Evolutionary conservation across 1,284 basidiomycete genomes (phyloP).

Genomic region (Naganishia sp.): DNA sequence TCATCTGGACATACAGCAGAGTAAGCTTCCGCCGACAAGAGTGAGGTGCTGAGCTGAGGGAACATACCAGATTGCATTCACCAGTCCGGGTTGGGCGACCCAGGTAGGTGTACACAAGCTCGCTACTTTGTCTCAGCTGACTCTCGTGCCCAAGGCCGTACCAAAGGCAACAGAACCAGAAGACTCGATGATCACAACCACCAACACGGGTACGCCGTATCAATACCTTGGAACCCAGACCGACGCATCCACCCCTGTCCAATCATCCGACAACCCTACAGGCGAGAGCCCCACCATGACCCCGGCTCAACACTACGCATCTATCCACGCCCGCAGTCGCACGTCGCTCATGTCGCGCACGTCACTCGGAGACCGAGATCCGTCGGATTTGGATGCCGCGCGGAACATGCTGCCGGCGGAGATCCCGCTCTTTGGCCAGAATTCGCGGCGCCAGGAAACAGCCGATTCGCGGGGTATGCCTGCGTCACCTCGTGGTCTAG

Average conservation of each 20-base stretch:
- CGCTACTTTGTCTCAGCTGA: neutral
- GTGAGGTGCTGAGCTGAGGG: neutral
- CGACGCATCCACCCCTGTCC: neutral
- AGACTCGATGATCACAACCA: constrained; percentile 25
- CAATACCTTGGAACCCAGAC: constrained; percentile 12
- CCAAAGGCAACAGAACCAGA: constrained; percentile 45
- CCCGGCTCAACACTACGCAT: constrained; percentile 16
- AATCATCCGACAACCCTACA: neutral
- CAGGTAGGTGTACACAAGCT: constrained; percentile 59
- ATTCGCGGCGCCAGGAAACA: neutral
- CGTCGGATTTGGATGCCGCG: constrained; percentile 19
- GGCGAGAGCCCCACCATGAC: neutral
- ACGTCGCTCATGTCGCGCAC: neutral
- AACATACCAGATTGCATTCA: constrained; percentile 59
- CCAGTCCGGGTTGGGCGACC: constrained; percentile 67
- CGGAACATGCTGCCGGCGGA: constrained; percentile 32
- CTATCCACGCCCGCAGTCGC: constrained; percentile 14
- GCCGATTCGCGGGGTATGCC: neutral
- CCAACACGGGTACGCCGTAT: constrained; percentile 25
- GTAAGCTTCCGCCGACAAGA: constrained; percentile 50
- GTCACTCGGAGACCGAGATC: constrained; percentile 1
- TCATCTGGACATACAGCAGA: constrained; percentile 69
- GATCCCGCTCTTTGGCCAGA: constrained; percentile 10
- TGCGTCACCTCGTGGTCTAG: no score
- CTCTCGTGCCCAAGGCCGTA: constrained; percentile 38